phyloP scores from a whole-genome alignment of 208 protist species.

The Leishmania tropica region DNA sequence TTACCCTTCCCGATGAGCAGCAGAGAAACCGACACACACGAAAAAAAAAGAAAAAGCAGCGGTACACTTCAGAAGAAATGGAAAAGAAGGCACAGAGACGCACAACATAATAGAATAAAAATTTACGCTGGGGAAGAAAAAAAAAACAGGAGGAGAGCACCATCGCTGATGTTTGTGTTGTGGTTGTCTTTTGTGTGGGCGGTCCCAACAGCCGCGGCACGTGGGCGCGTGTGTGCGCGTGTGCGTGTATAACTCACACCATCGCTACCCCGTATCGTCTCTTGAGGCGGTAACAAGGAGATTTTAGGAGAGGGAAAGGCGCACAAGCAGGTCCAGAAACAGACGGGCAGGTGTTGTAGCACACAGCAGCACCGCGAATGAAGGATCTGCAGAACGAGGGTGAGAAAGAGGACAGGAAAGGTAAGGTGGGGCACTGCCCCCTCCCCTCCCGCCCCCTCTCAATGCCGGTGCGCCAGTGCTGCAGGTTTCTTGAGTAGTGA shows the following conservation, averaged over 20 bases:
- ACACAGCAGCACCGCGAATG: neutral
- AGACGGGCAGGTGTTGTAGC: neutral
- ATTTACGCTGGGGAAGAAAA: neutral
- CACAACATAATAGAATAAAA: neutral
- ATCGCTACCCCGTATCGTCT: neutral
- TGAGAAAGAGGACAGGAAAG: neutral
- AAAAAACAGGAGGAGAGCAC: neutral
- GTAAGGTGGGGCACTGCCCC: neutral
- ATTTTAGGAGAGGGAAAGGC: neutral
- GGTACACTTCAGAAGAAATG: neutral
- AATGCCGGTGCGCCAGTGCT: neutral
- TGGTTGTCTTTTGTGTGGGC: neutral
- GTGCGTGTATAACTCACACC: conserved; percentile 1
- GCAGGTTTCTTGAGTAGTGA: neutral
- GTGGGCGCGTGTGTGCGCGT: neutral
- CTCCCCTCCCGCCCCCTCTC: neutral
- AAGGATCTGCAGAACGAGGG: neutral
- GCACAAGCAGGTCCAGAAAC: neutral
- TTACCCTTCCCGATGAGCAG: neutral
- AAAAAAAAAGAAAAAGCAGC: neutral
- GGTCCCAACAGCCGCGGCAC: neutral
- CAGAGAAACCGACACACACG: neutral
- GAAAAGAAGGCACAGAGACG: neutral
- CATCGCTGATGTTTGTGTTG: neutral
- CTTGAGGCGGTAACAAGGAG: neutral